These are phyloP conservation scores for Penicillium bialowiezense DNA, from an alignment of 495 filamentous ascomycete genomes.

Conservation along the genomic window DNA sequence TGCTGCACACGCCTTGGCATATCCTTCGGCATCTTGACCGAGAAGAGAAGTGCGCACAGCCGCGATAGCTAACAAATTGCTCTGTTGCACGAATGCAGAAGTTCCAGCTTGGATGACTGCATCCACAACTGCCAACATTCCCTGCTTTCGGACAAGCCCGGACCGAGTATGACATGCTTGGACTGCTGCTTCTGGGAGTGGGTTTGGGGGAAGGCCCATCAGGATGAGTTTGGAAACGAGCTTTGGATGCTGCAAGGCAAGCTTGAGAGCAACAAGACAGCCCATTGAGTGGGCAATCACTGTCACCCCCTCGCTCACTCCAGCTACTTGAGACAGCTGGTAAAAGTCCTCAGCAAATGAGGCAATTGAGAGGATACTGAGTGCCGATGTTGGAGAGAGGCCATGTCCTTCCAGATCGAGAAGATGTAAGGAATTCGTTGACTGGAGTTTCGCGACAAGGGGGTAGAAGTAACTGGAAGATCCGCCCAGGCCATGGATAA, in stretches of 20 bases:
- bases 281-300: conserved; percentile 48
- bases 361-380: conserved; percentile 29
- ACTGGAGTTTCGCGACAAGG: conserved; percentile 26
- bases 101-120: conserved; percentile 30
- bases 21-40: conserved; percentile 49
- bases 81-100: conserved; percentile 30
- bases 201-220: conserved; percentile 38
- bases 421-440: conserved; percentile 36
- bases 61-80: conserved; percentile 34
- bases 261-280: conserved; percentile 40
- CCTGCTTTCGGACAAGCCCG: conserved; percentile 35
- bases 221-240: conserved; percentile 41
- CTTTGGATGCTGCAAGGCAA: conserved; percentile 33
- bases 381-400: conserved; percentile 42
- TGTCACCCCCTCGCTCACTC: conserved; percentile 15
- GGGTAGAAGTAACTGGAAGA: conserved; percentile 42
- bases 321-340: conserved; percentile 25
- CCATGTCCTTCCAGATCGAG: conserved; percentile 56
- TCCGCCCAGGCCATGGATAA: conserved; percentile 52
- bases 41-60: conserved; percentile 42
- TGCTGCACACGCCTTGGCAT: conserved; percentile 52
- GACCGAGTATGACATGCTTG: conserved; percentile 32
- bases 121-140: conserved; percentile 41
- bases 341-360: conserved; percentile 44
- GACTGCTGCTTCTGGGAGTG: conserved; percentile 31